These are phyloP conservation scores for Eimeria maxima DNA, from an alignment of 169 alveolate genomes.

Conservation along the genomic window DNA sequence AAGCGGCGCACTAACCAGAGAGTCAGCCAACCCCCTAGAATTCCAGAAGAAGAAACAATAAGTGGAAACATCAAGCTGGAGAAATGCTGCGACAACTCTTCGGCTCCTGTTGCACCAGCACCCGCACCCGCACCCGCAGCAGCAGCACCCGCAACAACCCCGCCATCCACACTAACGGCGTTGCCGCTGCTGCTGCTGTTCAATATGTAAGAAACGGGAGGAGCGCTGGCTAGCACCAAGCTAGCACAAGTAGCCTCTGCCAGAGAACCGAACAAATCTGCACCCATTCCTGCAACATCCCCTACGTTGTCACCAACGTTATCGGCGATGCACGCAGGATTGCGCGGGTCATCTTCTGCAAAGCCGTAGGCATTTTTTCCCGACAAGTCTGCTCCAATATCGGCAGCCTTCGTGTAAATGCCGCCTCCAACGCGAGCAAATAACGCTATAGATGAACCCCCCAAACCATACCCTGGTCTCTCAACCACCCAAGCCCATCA, in stretches of 20 bases:
- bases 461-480: constrained; percentile 94
- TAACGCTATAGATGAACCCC: constrained; percentile 95
- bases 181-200: constrained; percentile 28
- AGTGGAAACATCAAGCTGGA: constrained; percentile 86
- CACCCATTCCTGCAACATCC: constrained; percentile 97
- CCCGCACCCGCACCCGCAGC: no score
- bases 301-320: constrained; percentile 97
- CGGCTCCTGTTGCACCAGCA: no score
- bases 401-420: constrained; percentile 96
- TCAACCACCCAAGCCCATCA: no score
- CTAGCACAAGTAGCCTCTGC: constrained; percentile 97
- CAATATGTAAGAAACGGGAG: constrained; percentile 87
- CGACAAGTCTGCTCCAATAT: constrained; percentile 96
- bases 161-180: not conserved
- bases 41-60: constrained; percentile 75
- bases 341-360: constrained; percentile 95
- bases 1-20: no score
- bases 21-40: no score
- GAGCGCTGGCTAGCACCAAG: constrained; percentile 94
- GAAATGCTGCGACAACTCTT: no score
- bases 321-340: constrained; percentile 97
- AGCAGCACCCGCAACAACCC: not conserved
- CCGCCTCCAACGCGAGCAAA: constrained; percentile 98
- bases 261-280: constrained; percentile 96
- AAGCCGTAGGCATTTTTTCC: constrained; percentile 94